Conservation (phyloP, 139 green algal genomes). For the Micractinium sp. region DNA sequence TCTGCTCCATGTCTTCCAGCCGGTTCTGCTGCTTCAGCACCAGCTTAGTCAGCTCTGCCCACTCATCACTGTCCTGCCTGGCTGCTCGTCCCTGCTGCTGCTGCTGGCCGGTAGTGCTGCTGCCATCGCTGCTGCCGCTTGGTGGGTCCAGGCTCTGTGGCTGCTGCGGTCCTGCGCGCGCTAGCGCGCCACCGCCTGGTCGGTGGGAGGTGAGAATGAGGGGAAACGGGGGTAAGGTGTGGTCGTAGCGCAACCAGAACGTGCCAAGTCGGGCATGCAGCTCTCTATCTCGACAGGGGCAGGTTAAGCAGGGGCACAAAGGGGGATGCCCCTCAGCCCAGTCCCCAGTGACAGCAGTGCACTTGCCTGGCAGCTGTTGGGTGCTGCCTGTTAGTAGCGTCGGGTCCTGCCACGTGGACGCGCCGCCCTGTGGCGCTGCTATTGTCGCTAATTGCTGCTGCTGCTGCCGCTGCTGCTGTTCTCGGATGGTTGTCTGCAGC, state of each 20-base stretch:
- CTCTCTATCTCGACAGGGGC: not conserved
- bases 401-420: not conserved
- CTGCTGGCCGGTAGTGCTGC: not conserved
- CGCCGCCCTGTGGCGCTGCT: not conserved
- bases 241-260: not conserved
- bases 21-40: slow-evolving; percentile 36
- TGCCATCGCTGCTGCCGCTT: slow-evolving; percentile 10
- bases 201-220: not conserved
- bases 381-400: not conserved
- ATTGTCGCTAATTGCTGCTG: not conserved
- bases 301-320: no score
- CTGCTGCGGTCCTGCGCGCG: not conserved
- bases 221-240: not conserved
- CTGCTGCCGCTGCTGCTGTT: not conserved
- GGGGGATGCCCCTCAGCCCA: not conserved
- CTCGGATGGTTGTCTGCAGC: not conserved
- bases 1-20: slow-evolving; percentile 21
- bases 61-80: not conserved
- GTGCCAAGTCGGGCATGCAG: not conserved
- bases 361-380: no score
- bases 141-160: no score
- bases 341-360: not conserved
- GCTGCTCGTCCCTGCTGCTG: not conserved
- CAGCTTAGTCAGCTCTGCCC: slow-evolving; percentile 23
- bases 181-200: not conserved